Evolutionary conservation across 805 yeast species (phyloP).

Genomic region (Pichia occidentalis): DNA sequence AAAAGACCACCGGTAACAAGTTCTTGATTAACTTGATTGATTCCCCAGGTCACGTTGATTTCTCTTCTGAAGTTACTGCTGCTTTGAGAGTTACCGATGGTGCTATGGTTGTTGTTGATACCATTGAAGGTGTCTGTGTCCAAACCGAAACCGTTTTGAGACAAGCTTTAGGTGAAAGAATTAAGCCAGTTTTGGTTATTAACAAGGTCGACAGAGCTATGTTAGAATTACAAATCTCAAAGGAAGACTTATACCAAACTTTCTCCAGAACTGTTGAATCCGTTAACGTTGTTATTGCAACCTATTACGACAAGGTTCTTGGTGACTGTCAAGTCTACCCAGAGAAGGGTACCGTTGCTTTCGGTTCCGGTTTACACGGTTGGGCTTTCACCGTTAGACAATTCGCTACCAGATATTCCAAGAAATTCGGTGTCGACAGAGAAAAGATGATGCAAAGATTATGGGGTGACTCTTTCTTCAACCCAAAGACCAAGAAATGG

Average conservation of each 20-base stretch:
- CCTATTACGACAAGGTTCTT: conserved; percentile 81
- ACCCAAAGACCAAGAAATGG: conserved; percentile 99
- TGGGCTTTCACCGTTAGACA: conserved; percentile 99
- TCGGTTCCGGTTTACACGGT: conserved; percentile 99
- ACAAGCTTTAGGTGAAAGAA: conserved; percentile 98
- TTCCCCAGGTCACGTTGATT: conserved; percentile 99
- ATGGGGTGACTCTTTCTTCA: conserved; percentile 99
- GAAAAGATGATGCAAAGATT: conserved; percentile 97
- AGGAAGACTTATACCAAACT: conserved; percentile 98
- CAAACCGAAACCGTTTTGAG: conserved; percentile 99
- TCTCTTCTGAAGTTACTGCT: conserved; percentile 99
- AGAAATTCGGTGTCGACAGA: conserved; percentile 99
- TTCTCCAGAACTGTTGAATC: conserved; percentile 99
- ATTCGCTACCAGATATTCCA: conserved; percentile 95
- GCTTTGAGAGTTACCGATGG: conserved; percentile 99
- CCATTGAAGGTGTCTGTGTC: conserved; percentile 99
- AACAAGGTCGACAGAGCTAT: conserved; percentile 99
- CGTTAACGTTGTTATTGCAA: conserved; percentile 95
- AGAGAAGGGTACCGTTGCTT: conserved; percentile 97
- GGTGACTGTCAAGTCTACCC: conserved; percentile 99
- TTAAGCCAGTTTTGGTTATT: conserved; percentile 96
- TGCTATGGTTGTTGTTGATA: conserved; percentile 98
- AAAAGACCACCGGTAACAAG: conserved; percentile 86
- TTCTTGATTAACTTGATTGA: conserved; percentile 97
- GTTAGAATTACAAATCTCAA: conserved; percentile 96